A percentile compares a stretch with the other conserved stretches of the same genome.
Conservation (phyloP, 139 green algal genomes). For the Trebouxia sp. region DNA sequence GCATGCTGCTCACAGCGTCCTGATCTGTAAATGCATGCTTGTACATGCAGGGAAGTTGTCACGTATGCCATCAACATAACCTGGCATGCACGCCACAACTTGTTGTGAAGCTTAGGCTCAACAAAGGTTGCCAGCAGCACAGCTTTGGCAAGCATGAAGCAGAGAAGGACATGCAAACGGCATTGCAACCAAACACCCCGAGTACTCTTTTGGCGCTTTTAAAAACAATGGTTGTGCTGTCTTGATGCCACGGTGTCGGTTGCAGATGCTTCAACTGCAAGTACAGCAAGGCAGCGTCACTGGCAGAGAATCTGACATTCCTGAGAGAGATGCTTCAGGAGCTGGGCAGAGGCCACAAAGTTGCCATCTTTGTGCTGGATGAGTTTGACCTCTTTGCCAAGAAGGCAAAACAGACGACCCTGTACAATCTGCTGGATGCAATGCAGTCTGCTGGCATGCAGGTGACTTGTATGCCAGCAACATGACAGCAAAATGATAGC, state of each 20-base stretch:
- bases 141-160: too few species aligned
- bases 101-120: too few species aligned
- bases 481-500: too few species aligned
- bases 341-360: conserved; percentile 69
- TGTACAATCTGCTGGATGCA: conserved; percentile 88
- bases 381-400: conserved; percentile 74
- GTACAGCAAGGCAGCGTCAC: conserved; percentile 29
- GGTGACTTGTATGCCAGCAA: not conserved
- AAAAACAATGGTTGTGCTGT: not conserved
- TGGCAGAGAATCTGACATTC: conserved; percentile 82
- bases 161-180: too few species aligned
- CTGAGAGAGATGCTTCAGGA: conserved; percentile 65
- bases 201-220: not conserved
- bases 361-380: conserved; percentile 81
- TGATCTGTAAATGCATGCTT: too few species aligned
- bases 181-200: not conserved
- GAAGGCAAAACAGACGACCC: conserved; percentile 63
- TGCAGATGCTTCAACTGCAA: conserved; percentile 14
- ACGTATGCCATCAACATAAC: too few species aligned
- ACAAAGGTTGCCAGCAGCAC: too few species aligned
- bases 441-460: conserved; percentile 60
- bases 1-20: not conserved
- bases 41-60: too few species aligned
- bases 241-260: not conserved
- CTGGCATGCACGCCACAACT: too few species aligned